phyloP scores from a whole-genome alignment of 441 rosid species.

The Erodium chrysanthum region DNA sequence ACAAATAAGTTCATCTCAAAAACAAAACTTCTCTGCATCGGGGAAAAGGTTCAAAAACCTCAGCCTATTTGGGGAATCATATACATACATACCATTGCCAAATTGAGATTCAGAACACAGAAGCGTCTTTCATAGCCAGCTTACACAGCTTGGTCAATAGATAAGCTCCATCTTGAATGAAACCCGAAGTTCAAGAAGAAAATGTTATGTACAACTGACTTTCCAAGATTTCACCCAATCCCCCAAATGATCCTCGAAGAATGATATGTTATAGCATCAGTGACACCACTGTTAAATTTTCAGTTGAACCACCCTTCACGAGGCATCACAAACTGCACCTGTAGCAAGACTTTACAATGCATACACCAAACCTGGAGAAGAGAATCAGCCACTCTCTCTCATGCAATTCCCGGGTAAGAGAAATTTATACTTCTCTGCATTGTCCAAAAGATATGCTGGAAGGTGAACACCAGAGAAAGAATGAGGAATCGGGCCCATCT shows the following conservation, averaged over 20 bases:
- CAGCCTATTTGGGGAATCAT: neutral
- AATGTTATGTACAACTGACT: neutral
- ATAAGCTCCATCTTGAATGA: neutral
- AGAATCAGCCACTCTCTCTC: constrained; percentile 16
- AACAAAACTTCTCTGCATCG: neutral
- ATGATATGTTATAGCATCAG: too few relatives aligned
- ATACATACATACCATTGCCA: neutral
- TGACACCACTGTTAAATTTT: neutral
- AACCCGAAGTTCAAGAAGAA: neutral
- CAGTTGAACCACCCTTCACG: neutral
- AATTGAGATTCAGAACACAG: neutral
- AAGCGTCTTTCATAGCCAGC: neutral
- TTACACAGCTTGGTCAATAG: neutral
- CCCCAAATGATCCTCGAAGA: too few relatives aligned
- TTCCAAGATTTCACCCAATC: neutral
- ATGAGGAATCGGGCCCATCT: constrained; percentile 23
- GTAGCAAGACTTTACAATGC: neutral
- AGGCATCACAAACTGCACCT: neutral
- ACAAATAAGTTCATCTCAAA: neutral
- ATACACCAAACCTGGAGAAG: neutral
- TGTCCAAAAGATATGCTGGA: constrained; percentile 19
- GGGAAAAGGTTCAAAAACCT: neutral
- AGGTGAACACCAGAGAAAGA: constrained; percentile 23
- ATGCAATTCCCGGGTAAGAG: constrained; percentile 8
- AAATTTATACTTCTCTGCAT: neutral